Evolutionary conservation across 1,284 basidiomycete species (phyloP).

Genomic region (Erythrobasidium hasegawianum): DNA sequence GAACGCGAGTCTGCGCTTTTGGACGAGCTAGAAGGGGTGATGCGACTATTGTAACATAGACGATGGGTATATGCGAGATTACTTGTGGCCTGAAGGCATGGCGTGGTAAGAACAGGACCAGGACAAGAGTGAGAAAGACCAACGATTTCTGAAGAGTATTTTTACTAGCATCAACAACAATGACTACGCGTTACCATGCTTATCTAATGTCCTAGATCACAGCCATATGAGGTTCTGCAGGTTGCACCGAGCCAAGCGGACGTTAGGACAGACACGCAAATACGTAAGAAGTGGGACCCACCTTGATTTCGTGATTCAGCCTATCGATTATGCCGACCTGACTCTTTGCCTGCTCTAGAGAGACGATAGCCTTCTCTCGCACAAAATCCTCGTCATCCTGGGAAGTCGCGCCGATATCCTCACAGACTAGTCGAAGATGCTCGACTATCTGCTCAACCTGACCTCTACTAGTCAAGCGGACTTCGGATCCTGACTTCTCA

Average conservation of each 20-base stretch:
- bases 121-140: too few relatives aligned
- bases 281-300: not conserved
- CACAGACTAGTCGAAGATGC: slow-evolving; percentile 64
- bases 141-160: too few relatives aligned
- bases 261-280: not conserved
- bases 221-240: slow-evolving; percentile 32
- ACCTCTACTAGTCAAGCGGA: slow-evolving; percentile 67
- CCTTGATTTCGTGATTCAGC: slow-evolving; percentile 32
- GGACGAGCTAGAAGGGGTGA: too few relatives aligned
- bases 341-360: slow-evolving; percentile 19
- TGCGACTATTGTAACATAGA: too few relatives aligned
- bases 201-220: not conserved
- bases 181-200: too few relatives aligned
- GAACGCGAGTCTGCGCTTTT: too few relatives aligned
- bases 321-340: slow-evolving; percentile 19
- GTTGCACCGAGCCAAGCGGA: not conserved
- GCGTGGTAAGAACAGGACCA: too few relatives aligned
- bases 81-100: too few relatives aligned
- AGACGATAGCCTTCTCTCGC: slow-evolving; percentile 66
- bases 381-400: slow-evolving; percentile 56
- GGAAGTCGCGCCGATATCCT: slow-evolving; percentile 56
- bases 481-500: slow-evolving; percentile 60
- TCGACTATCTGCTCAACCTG: slow-evolving; percentile 70
- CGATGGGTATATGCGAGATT: too few relatives aligned
- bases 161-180: too few relatives aligned